Percentiles rank a stretch among this genome's conserved stretches.
These are phyloP conservation scores for Rosa multiflora DNA, from an alignment of 306 rosid genomes.

Conservation along the genomic window DNA sequence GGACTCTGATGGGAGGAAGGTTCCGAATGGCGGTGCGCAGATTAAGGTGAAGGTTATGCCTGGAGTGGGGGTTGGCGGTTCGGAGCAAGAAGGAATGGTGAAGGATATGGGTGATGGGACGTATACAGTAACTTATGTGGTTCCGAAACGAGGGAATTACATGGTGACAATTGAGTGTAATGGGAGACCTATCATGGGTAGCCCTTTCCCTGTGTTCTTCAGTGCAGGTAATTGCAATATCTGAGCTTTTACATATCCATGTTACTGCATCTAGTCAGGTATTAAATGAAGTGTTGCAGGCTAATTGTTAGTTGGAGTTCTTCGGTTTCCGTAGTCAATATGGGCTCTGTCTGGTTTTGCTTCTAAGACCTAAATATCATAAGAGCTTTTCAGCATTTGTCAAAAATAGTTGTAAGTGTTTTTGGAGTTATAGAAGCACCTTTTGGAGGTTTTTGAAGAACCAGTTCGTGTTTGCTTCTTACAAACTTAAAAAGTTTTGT, in stretches of 20 bases:
- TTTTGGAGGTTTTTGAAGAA: not conserved
- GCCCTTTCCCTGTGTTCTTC: constrained; percentile 97
- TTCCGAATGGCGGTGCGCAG: constrained; percentile 64
- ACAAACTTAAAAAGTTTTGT: not conserved
- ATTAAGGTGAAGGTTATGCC: constrained; percentile 80
- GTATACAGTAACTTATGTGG: constrained; percentile 85
- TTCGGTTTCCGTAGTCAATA: not conserved
- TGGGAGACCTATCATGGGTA: constrained; percentile 93
- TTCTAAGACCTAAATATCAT: not conserved
- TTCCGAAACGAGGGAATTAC: constrained; percentile 94
- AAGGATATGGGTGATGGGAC: constrained; percentile 97
- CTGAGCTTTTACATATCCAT: not conserved
- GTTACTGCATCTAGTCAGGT: not conserved
- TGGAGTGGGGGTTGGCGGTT: constrained; percentile 91
- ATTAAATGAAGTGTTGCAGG: not conserved
- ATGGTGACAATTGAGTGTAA: constrained; percentile 90
- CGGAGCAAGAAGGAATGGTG: constrained; percentile 92
- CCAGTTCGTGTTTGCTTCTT: not conserved
- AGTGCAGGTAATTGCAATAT: constrained; percentile 72
- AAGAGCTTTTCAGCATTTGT: not conserved
- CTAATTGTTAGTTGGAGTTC: not conserved
- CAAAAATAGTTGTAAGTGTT: not conserved
- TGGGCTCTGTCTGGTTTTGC: not conserved
- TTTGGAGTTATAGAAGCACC: not conserved
- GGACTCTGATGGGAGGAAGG: constrained; percentile 86